These are phyloP conservation scores for Chaetomium olivaceum DNA, from an alignment of 2,329 filamentous ascomycete species.

Conservation along the genomic window DNA sequence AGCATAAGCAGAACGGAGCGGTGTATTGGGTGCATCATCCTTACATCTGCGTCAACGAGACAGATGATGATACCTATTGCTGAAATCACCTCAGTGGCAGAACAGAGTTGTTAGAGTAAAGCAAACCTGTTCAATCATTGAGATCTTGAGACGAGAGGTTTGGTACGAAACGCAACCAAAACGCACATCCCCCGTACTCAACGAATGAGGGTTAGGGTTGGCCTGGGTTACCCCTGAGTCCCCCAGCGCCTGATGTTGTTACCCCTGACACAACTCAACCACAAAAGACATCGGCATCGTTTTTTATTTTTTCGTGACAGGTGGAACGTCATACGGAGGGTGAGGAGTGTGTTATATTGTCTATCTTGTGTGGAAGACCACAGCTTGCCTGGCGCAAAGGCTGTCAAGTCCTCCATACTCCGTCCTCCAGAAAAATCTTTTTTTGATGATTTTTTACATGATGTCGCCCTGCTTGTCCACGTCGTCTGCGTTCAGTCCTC, in stretches of 20 bases:
- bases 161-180: slow-evolving; percentile 11
- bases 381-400: slow-evolving; percentile 3
- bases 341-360: slow-evolving; percentile 18
- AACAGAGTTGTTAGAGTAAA: neutral
- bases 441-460: slow-evolving; percentile 11
- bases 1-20: too few relatives aligned
- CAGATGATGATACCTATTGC: too few relatives aligned
- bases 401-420: slow-evolving; percentile 1
- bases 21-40: too few relatives aligned
- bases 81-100: neutral
- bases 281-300: neutral
- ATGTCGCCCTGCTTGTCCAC: neutral
- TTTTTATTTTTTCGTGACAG: neutral
- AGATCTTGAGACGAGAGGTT: neutral
- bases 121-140: neutral
- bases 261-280: neutral
- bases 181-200: slow-evolving; percentile 3
- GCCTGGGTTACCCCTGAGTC: neutral
- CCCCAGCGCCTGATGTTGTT: neutral
- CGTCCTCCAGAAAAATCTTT: slow-evolving; percentile 24
- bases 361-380: slow-evolving; percentile 18
- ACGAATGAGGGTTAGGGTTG: slow-evolving; percentile 7
- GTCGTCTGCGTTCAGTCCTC: neutral
- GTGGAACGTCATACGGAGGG: neutral
- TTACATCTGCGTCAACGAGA: too few relatives aligned